Conservation (phyloP, 495 filamentous ascomycete genomes). For the Saxophila tyrrhenica region DNA sequence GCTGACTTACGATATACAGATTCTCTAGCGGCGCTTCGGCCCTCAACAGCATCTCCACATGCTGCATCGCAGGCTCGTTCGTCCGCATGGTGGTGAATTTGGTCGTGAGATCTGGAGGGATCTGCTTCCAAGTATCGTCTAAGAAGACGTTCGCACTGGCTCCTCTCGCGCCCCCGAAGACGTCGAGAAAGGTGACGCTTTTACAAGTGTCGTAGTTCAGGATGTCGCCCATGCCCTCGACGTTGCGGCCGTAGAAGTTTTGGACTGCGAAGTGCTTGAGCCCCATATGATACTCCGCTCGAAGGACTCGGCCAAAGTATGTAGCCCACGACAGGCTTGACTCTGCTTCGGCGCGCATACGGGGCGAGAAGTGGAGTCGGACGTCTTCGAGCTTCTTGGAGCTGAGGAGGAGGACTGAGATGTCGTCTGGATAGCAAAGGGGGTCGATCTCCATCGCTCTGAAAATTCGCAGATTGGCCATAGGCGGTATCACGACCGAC, state of each 20-base stretch:
- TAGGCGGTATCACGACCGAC: slow-evolving; percentile 44
- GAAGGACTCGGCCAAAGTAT: slow-evolving; percentile 45
- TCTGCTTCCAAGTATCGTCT: slow-evolving; percentile 40
- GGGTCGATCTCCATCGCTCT: slow-evolving; percentile 51
- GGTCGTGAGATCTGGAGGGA: slow-evolving; percentile 29
- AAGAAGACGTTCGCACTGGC: slow-evolving; percentile 42
- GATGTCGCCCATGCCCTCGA: slow-evolving; percentile 32
- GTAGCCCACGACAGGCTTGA: slow-evolving; percentile 42
- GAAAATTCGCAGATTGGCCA: slow-evolving; percentile 43
- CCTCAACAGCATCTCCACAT: slow-evolving; percentile 14
- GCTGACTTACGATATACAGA: slow-evolving; percentile 21
- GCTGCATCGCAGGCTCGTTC: slow-evolving; percentile 14
- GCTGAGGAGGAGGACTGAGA: slow-evolving; percentile 43
- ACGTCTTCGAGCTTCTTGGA: slow-evolving; percentile 44
- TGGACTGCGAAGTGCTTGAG: slow-evolving; percentile 42
- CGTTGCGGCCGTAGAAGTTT: slow-evolving; percentile 47
- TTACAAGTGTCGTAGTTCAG: slow-evolving; percentile 35
- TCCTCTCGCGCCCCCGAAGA: slow-evolving; percentile 31
- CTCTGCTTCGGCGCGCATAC: slow-evolving; percentile 49
- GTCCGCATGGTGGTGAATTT: slow-evolving; percentile 26
- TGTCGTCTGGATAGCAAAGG: slow-evolving; percentile 54
- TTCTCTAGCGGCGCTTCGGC: slow-evolving; percentile 19
- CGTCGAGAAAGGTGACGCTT: slow-evolving; percentile 43
- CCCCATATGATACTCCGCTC: slow-evolving; percentile 34
- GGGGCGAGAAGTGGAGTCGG: slow-evolving; percentile 49